phyloP scores from a whole-genome alignment of 345 rosid species.

The Atalantia buxifolia region DNA sequence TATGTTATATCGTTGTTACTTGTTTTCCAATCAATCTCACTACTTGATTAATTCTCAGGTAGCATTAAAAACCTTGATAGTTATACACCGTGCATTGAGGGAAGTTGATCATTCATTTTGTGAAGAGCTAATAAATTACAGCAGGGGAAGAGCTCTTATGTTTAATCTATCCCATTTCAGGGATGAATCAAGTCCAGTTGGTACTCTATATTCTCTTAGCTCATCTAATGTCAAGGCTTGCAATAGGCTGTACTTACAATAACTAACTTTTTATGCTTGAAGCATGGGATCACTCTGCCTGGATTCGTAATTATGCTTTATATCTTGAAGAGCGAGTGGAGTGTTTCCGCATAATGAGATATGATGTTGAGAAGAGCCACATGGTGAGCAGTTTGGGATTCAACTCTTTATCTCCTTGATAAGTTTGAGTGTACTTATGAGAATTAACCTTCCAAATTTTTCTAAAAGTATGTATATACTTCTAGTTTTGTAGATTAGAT shows the following conservation, averaged over 20 bases:
- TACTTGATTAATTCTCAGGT: slow-evolving; percentile 24
- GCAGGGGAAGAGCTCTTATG: slow-evolving; percentile 18
- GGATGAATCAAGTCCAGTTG: slow-evolving; percentile 33
- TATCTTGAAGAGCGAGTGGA: slow-evolving; percentile 38
- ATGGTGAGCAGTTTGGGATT: slow-evolving; percentile 17
- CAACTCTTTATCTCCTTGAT: neutral
- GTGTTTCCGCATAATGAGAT: slow-evolving; percentile 29
- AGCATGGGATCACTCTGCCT: slow-evolving; percentile 46
- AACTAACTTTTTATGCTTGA: neutral
- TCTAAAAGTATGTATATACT: neutral
- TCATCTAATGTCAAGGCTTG: neutral
- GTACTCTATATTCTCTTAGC: slow-evolving; percentile 17
- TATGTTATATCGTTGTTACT: neutral
- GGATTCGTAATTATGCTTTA: slow-evolving; percentile 40
- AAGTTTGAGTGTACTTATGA: neutral
- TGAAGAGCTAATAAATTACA: slow-evolving; percentile 24
- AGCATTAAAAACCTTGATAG: slow-evolving; percentile 44
- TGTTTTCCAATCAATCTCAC: neutral
- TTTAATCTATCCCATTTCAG: slow-evolving; percentile 30
- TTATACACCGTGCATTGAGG: slow-evolving; percentile 37
- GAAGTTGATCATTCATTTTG: slow-evolving; percentile 32
- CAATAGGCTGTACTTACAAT: neutral
- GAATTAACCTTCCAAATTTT: neutral
- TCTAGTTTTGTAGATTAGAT: neutral
- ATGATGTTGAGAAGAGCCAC: slow-evolving; percentile 28